Percentiles rank a stretch among this genome's conserved stretches.
Evolutionary conservation across 306 rosid species (phyloP).

Genomic region (Potentilla sterilis): DNA sequence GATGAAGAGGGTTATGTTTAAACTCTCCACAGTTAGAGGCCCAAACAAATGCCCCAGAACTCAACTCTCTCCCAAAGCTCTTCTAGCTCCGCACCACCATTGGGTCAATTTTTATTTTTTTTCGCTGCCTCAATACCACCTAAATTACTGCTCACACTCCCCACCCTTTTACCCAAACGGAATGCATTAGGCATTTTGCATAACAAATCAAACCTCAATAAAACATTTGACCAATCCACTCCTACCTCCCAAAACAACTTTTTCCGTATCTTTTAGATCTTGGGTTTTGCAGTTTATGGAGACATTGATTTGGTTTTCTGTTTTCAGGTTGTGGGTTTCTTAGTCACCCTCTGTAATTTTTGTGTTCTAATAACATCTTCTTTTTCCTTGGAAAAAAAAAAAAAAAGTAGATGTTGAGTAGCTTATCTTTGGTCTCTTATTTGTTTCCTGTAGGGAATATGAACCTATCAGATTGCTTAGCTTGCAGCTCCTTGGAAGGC

Average conservation of each 20-base stretch:
- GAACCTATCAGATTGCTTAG: slow-evolving; percentile 93
- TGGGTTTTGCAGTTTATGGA: neutral
- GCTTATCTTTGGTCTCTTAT: slow-evolving; percentile 7
- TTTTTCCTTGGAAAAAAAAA: neutral
- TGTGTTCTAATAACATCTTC: neutral
- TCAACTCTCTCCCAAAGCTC: neutral
- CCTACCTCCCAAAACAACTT: neutral
- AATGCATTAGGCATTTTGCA: neutral
- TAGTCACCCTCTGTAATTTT: neutral
- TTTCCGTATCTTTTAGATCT: neutral
- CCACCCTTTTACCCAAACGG: neutral
- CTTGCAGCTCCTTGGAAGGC: slow-evolving; percentile 91
- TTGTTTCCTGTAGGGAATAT: slow-evolving; percentile 51
- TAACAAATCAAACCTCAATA: neutral
- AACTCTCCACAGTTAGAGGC: neutral
- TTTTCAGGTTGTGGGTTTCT: neutral
- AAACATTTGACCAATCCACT: neutral
- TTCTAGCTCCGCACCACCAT: neutral
- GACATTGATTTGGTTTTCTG: neutral
- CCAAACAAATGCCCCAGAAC: neutral
- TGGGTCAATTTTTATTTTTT: neutral
- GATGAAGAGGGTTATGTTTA: neutral
- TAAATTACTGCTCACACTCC: neutral
- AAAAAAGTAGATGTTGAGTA: neutral
- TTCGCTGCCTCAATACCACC: neutral